Evolutionary conservation across 345 rosid species (phyloP).

Genomic region (Eutrema heterophyllum): DNA sequence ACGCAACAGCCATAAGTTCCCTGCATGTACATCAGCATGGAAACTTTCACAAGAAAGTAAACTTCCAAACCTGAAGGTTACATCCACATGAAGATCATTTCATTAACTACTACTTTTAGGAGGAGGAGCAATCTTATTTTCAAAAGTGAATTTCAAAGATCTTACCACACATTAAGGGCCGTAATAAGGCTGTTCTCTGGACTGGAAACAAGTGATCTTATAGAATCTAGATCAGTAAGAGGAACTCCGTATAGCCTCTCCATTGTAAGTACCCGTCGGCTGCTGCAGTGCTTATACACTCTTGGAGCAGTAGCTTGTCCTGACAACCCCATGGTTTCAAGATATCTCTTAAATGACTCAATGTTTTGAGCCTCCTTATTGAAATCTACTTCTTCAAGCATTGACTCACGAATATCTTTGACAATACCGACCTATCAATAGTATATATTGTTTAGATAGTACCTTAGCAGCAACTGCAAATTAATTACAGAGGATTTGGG

Average conservation of each 20-base stretch:
- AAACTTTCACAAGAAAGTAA: slow-evolving; percentile 89
- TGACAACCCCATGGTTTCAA: slow-evolving; percentile 79
- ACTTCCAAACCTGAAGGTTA: slow-evolving; percentile 82
- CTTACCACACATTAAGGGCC: slow-evolving; percentile 94
- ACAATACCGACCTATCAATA: slow-evolving; percentile 72
- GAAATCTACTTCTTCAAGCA: slow-evolving; percentile 99
- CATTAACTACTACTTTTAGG: not conserved
- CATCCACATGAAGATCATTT: not conserved
- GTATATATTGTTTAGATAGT: not conserved
- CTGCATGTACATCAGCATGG: slow-evolving; percentile 99
- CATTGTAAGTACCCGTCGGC: slow-evolving; percentile 78
- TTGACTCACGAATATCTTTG: slow-evolving; percentile 84
- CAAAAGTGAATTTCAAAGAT: slow-evolving; percentile 1
- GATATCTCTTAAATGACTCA: slow-evolving; percentile 75
- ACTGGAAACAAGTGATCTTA: slow-evolving; percentile 79
- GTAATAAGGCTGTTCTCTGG: slow-evolving; percentile 91
- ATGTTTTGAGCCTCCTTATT: slow-evolving; percentile 81
- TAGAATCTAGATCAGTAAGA: slow-evolving; percentile 89
- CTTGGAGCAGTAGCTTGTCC: slow-evolving; percentile 93
- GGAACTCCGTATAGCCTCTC: slow-evolving; percentile 98
- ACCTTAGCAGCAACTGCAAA: not conserved
- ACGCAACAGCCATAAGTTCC: slow-evolving; percentile 86
- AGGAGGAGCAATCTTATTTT: not conserved
- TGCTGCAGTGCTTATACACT: slow-evolving; percentile 84
- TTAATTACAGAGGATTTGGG: not conserved